Evolutionary conservation across 768 basidiomycete species (phyloP).

Genomic region (Paxillus involutus): DNA sequence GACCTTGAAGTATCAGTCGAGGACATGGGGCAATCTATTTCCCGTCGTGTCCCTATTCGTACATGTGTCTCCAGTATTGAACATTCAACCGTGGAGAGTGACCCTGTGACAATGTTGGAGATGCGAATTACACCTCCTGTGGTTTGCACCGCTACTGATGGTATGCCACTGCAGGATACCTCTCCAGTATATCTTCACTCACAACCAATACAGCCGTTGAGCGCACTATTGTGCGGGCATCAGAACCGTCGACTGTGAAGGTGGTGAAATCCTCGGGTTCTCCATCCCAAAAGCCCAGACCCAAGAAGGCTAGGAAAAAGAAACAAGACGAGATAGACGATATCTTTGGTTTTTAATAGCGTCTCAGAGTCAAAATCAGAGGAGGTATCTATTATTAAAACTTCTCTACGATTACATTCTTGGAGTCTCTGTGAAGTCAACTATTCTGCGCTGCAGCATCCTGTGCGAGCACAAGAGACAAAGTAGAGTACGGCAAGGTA

Average conservation of each 20-base stretch:
- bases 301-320: constrained; percentile 40
- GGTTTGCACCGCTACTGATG: background rate
- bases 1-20: constrained; percentile 7
- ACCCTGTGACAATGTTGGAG: background rate
- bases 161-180: constrained; percentile 4
- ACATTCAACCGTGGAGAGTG: background rate
- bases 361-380: background rate
- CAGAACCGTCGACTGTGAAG: background rate
- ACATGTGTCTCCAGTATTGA: background rate
- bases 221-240: background rate
- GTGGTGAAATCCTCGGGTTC: background rate
- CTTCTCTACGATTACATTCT: background rate
- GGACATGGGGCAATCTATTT: constrained; percentile 16
- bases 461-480: background rate
- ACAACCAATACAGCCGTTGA: background rate
- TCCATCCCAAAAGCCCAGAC: background rate
- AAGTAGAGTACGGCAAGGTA: background rate
- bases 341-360: constrained; percentile 51
- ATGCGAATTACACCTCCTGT: background rate
- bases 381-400: background rate
- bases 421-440: background rate
- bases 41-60: background rate
- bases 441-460: background rate
- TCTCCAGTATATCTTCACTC: background rate
- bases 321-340: constrained; percentile 63